Evolutionary conservation across 2,329 filamentous ascomycete genomes (phyloP), one percentile per base, ranked within the genome.

Genomic region (Rhynchosporium secalis): DNA sequence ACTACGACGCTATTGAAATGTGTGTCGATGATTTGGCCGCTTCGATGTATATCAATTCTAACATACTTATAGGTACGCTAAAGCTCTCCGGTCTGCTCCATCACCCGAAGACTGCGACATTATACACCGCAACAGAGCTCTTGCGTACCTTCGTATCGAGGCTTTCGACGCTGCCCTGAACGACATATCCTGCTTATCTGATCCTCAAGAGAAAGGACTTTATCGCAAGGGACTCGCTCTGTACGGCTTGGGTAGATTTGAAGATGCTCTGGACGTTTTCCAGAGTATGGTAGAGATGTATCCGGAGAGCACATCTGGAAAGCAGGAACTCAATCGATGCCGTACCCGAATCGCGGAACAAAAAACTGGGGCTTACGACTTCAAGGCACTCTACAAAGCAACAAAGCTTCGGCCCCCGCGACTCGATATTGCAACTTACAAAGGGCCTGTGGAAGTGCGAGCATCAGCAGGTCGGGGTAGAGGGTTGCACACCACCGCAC

Each of bases 401-500:
- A 64, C 52, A 1, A 67, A 56, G 7, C 70, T 65, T 0, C 76
- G 77, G 3, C 55, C 55, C 7, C 78, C 80, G 0, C 58, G 75
- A 3, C 67, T 83, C 3, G 81, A 84, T 65, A 78, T 75, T 57
- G 80, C 79, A 1, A 82, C 76, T 2, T 85, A 77, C 63, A 74
- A 73, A 10, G 72, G 69, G 0, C 76, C 77, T 0, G 78, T 82
- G 1, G 70, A 75, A 52, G 67, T 84, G 0, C 76, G 75, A 38
- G 56, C 70, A 4, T 78, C 79, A 1, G 69, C 72, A 2, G 77
- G 73, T 6, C 75, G 76, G n/a, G 82, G 81, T 3, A 75, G 76
- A 3, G 83, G 83, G 0, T 71, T 85, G 0, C 85, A 84, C 65
- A 80, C 79, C 0, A 81, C 77, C 1, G 70, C 73, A 13, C 66